phyloP scores from a whole-genome alignment of 768 basidiomycete genomes.

The Trametes cinnabarina region DNA sequence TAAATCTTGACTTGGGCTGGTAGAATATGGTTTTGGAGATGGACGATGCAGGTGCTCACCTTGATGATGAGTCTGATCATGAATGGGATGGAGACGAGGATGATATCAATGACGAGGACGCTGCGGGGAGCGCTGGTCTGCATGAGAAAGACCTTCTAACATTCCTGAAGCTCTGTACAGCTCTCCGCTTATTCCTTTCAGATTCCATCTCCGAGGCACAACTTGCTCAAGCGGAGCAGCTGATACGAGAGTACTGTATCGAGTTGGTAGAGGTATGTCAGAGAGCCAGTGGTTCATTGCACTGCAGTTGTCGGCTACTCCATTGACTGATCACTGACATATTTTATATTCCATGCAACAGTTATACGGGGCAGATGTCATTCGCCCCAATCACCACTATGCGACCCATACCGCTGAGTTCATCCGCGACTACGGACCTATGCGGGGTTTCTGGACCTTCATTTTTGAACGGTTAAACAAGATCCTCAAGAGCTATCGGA shows the following conservation, averaged over 20 bases:
- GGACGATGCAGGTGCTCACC: background rate
- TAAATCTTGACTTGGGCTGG: background rate
- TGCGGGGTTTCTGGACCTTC: conserved; percentile 37
- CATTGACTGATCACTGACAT: no score
- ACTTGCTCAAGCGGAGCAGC: conserved; percentile 7
- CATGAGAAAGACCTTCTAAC: conserved; percentile 3
- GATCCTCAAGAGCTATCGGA: conserved; percentile 27
- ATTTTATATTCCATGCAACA: conserved; percentile 19
- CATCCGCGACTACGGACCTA: conserved; percentile 34
- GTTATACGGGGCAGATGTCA: conserved; percentile 31
- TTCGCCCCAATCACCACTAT: conserved; percentile 41
- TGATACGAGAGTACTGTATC: conserved; percentile 24
- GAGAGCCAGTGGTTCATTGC: no score
- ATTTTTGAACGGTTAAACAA: conserved; percentile 34
- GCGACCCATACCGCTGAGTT: conserved; percentile 29
- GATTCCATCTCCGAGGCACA: conserved; percentile 5
- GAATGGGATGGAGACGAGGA: background rate
- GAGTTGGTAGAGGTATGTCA: conserved; percentile 26
- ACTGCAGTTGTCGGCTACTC: no score
- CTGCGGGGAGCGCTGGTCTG: background rate
- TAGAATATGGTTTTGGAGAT: conserved; percentile 2
- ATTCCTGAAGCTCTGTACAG: conserved; percentile 8
- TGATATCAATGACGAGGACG: no score
- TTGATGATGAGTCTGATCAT: background rate
- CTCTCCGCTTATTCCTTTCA: conserved; percentile 6